These are phyloP conservation scores for Malbranchea zuffiana DNA, from an alignment of 2,329 filamentous ascomycete species.

Conservation along the genomic window DNA sequence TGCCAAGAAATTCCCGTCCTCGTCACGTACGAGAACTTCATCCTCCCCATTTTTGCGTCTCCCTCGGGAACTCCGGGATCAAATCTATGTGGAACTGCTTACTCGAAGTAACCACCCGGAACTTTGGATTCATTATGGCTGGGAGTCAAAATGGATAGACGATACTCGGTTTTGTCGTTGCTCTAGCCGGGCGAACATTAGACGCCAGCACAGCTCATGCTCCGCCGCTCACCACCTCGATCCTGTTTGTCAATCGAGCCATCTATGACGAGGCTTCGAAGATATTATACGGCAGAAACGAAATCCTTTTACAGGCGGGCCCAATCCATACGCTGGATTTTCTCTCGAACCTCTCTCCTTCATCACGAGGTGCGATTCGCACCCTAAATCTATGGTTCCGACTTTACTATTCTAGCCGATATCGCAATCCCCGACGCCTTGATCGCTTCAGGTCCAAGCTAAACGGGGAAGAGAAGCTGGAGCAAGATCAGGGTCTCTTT, in stretches of 20 bases:
- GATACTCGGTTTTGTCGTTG: too few species aligned
- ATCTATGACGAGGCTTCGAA: not conserved
- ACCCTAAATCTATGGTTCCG: not conserved
- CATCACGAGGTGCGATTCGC: not conserved
- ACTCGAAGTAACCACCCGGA: too few species aligned
- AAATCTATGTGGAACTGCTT: too few species aligned
- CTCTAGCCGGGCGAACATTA: too few species aligned
- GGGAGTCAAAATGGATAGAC: too few species aligned
- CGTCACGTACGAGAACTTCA: too few species aligned
- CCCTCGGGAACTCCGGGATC: not conserved
- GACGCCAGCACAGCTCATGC: too few species aligned
- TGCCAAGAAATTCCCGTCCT: too few species aligned
- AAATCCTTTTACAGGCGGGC: not conserved
- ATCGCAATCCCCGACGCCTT: not conserved
- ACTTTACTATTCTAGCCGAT: not conserved
- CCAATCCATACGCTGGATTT: not conserved
- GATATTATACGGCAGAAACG: not conserved
- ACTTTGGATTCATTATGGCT: too few species aligned
- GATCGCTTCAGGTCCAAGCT: not conserved
- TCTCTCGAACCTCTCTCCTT: not conserved
- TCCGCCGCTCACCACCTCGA: not conserved
- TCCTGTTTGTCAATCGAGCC: not conserved
- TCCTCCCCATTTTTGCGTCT: not conserved
- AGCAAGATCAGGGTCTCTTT: too few species aligned
- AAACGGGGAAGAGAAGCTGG: not conserved